phyloP scores from a whole-genome alignment of 2,329 filamentous ascomycete species.

The Raffaelea albimanens region DNA sequence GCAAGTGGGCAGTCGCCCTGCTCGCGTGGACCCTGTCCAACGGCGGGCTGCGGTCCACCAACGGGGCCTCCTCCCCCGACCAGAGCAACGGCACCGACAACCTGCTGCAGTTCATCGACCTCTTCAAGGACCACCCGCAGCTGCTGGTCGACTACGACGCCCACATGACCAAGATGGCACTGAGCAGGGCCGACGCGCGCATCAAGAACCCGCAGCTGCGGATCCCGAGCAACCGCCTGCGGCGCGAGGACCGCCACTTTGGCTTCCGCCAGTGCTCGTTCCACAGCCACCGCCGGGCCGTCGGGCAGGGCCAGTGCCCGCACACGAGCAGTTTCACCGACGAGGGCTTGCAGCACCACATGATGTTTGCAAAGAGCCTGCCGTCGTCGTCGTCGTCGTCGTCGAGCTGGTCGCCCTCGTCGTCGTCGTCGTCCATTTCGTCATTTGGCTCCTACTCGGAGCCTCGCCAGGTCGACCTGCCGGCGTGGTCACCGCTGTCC shows the following conservation, averaged over 20 bases:
- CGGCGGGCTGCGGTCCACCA: background rate
- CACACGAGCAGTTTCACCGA: slow-evolving; percentile 19
- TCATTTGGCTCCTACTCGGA: slow-evolving; percentile 1
- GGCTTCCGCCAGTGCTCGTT: slow-evolving; percentile 54
- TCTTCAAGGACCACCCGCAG: slow-evolving; percentile 34
- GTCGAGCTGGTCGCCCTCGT: background rate
- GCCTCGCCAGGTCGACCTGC: slow-evolving; percentile 6
- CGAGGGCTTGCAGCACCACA: background rate
- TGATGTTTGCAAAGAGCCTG: background rate
- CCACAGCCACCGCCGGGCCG: slow-evolving; percentile 45
- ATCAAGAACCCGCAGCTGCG: slow-evolving; percentile 54
- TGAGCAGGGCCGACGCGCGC: slow-evolving; percentile 38
- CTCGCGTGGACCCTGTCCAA: slow-evolving; percentile 43
- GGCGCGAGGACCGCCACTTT: slow-evolving; percentile 47
- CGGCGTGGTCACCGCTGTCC: slow-evolving; percentile 7
- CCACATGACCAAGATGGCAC: slow-evolving; percentile 43
- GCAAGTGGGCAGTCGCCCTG: slow-evolving; percentile 53
- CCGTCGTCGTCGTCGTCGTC: slow-evolving; percentile 1
- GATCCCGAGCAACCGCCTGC: slow-evolving; percentile 44
- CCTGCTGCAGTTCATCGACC: slow-evolving; percentile 17
- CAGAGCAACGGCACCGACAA: slow-evolving; percentile 13
- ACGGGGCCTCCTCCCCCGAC: too few species aligned
- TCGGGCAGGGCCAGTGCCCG: slow-evolving; percentile 45
- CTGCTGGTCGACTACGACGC: slow-evolving; percentile 40
- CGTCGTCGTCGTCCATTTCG: background rate